phyloP scores from a whole-genome alignment of 441 rosid genomes.

The Gossypium trilobum region DNA sequence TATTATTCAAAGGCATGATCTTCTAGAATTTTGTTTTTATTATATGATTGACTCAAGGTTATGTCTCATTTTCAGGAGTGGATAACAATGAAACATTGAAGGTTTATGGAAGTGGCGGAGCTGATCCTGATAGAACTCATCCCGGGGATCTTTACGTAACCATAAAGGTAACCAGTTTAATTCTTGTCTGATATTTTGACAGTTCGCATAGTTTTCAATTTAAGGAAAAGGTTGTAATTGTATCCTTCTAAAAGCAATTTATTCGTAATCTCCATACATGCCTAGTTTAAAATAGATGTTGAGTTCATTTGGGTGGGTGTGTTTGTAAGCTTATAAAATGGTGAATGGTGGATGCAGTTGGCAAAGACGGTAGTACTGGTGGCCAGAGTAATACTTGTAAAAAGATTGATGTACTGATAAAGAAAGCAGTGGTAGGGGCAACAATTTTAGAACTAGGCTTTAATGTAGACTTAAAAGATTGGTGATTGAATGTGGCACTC shows the following conservation, averaged over 20 bases:
- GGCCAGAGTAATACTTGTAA: neutral
- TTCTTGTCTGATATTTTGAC: neutral
- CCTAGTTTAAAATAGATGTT: neutral
- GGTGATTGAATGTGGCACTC: neutral
- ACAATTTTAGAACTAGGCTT: neutral
- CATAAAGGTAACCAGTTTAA: slow-evolving; percentile 49
- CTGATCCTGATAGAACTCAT: slow-evolving; percentile 89
- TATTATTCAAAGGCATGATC: neutral
- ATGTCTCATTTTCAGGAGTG: slow-evolving; percentile 46
- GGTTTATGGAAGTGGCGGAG: slow-evolving; percentile 78
- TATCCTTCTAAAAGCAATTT: neutral
- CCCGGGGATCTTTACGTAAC: slow-evolving; percentile 89
- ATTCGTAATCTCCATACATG: neutral
- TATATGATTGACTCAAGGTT: neutral
- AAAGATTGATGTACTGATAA: neutral
- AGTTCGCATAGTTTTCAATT: neutral
- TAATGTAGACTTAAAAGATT: neutral
- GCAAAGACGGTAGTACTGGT: neutral
- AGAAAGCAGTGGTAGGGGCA: neutral
- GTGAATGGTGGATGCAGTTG: slow-evolving; percentile 1
- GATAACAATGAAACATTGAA: slow-evolving; percentile 65
- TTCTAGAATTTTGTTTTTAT: neutral
- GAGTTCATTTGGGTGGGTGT: neutral
- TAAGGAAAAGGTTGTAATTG: neutral
- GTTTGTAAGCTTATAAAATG: neutral